phyloP scores from a whole-genome alignment of 331 rosid species.

The Pyrus hybrid region DNA sequence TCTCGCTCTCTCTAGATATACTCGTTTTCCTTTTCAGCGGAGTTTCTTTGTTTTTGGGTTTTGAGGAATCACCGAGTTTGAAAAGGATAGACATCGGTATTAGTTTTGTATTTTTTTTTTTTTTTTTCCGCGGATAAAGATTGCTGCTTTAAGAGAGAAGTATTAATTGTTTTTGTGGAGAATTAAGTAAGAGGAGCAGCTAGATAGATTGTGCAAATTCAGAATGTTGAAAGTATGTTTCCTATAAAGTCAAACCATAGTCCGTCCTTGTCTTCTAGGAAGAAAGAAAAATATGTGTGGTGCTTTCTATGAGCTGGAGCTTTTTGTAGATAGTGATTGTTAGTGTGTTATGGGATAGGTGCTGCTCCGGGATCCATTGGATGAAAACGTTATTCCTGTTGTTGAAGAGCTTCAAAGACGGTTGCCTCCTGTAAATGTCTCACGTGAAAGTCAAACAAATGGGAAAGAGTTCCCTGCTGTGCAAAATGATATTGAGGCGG shows the following conservation, averaged over 20 bases:
- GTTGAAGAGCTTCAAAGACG: slow-evolving; percentile 81
- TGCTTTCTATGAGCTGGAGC: background rate
- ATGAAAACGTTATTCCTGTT: slow-evolving; percentile 76
- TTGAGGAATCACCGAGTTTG: background rate
- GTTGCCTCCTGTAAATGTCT: slow-evolving; percentile 43
- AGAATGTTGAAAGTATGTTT: background rate
- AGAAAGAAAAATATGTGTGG: background rate
- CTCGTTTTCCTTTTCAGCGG: background rate
- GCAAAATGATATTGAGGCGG: slow-evolving; percentile 51
- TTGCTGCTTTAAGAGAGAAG: background rate
- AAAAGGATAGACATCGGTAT: background rate
- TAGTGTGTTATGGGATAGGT: slow-evolving; percentile 43
- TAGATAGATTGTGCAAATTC: background rate
- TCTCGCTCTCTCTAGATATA: background rate
- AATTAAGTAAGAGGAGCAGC: background rate
- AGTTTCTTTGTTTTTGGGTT: background rate
- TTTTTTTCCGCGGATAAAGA: background rate
- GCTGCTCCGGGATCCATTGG: slow-evolving; percentile 71
- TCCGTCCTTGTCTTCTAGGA: background rate
- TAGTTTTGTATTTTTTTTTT: background rate
- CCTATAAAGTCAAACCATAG: background rate
- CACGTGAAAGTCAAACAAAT: slow-evolving; percentile 23
- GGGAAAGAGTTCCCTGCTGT: slow-evolving; percentile 39
- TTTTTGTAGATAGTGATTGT: slow-evolving; percentile 17
- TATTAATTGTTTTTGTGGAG: background rate